These are phyloP conservation scores for Omphalotus guepiniiformis DNA, from an alignment of 768 basidiomycete species.

Conservation along the genomic window DNA sequence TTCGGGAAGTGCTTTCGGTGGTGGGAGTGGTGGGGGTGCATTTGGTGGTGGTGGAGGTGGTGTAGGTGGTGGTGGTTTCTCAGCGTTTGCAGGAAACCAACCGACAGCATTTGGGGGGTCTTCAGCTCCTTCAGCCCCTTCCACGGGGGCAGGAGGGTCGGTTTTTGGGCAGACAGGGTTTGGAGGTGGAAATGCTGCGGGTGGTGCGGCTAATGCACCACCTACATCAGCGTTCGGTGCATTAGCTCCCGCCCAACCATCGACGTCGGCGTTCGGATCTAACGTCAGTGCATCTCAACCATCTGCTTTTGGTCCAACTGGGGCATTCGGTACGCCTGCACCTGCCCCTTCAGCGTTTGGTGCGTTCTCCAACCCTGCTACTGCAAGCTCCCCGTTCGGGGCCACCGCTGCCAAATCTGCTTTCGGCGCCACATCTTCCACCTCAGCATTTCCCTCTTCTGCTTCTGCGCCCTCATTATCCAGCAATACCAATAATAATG, in stretches of 20 bases:
- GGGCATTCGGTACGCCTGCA: constrained; percentile 17
- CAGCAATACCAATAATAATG: no score
- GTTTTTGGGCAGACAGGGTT: constrained; percentile 11
- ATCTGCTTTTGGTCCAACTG: constrained; percentile 16
- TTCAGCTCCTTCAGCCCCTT: neutral
- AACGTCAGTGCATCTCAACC: constrained; percentile 10
- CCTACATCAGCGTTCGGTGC: constrained; percentile 8
- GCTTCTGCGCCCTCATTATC: neutral
- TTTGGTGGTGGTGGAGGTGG: constrained; percentile 12
- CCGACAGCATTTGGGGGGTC: constrained; percentile 4
- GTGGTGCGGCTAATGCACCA: neutral
- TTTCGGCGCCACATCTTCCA: neutral
- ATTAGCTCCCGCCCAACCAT: neutral
- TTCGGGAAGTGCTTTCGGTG: constrained; percentile 24
- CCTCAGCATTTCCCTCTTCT: neutral
- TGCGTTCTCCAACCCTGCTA: neutral
- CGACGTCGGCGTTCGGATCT: constrained; percentile 33
- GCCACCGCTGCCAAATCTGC: neutral
- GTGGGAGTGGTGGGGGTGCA: neutral
- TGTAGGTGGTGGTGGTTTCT: constrained; percentile 20
- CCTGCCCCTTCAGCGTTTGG: constrained; percentile 16
- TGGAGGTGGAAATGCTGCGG: neutral
- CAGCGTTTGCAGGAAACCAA: constrained; percentile 23
- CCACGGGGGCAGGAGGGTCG: neutral
- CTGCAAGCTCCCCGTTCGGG: neutral